Percentiles rank a stretch among this genome's conserved stretches.
These are phyloP conservation scores for Tuber borchii DNA, from an alignment of 495 filamentous ascomycete genomes.

Conservation along the genomic window DNA sequence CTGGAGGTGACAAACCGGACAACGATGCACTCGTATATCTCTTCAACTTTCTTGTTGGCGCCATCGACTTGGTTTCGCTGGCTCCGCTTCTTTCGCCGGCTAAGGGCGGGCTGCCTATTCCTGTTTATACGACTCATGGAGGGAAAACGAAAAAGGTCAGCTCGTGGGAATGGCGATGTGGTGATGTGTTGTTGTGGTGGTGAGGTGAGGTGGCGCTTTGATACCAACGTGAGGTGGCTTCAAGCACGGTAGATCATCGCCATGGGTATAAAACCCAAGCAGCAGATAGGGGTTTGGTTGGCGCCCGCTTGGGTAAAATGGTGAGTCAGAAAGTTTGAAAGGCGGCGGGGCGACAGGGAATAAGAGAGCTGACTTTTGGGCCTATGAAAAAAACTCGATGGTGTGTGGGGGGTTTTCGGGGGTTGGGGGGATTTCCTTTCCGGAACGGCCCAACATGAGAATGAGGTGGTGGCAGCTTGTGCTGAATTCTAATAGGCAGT, in stretches of 20 bases:
- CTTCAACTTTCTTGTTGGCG: not conserved
- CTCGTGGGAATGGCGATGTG: not conserved
- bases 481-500: not conserved
- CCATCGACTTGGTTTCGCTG: not conserved
- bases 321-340: constrained; percentile 1
- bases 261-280: not conserved
- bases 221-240: not conserved
- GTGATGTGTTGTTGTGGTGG: not conserved
- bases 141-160: not conserved
- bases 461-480: not conserved
- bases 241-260: constrained; percentile 1
- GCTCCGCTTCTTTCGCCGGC: not conserved
- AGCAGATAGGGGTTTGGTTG: not conserved
- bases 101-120: not conserved
- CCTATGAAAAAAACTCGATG: not conserved
- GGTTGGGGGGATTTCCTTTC: not conserved
- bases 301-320: not conserved
- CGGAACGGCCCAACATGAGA: not conserved
- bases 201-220: not conserved
- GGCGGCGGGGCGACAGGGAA: not conserved
- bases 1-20: not conserved
- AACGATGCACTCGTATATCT: not conserved
- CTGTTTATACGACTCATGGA: not conserved
- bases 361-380: not conserved
- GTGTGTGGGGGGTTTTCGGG: not conserved